phyloP scores from a whole-genome alignment of 768 basidiomycete genomes.

The Leccinum aurantiacum region DNA sequence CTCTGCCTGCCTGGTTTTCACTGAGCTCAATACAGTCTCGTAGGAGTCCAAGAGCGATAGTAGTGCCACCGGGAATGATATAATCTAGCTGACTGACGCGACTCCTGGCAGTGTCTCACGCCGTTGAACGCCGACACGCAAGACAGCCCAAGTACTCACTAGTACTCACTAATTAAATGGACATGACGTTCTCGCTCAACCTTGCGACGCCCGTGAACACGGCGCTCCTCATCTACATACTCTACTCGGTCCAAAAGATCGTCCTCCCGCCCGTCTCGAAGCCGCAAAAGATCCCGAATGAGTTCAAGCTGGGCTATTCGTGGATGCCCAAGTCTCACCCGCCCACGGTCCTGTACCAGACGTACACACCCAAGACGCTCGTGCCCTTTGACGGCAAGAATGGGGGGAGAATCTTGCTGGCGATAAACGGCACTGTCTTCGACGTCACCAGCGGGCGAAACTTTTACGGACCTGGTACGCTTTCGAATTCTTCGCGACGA shows the following conservation, averaged over 20 bases:
- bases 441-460: conserved; percentile 87
- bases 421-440: conserved; percentile 86
- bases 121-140: too few relatives aligned
- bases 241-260: conserved; percentile 74
- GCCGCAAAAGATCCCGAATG: conserved; percentile 52
- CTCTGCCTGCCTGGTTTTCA: too few relatives aligned
- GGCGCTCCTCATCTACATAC: conserved; percentile 72
- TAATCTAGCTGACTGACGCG: too few relatives aligned
- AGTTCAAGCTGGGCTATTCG: conserved; percentile 83
- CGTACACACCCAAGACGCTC: conserved; percentile 78
- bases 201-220: conserved; percentile 77
- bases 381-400: conserved; percentile 63
- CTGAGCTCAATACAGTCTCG: too few relatives aligned
- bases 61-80: too few relatives aligned
- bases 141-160: too few relatives aligned
- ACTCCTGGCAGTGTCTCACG: too few relatives aligned
- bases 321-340: conserved; percentile 89
- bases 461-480: conserved; percentile 93
- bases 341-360: conserved; percentile 71
- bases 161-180: background rate
- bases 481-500: background rate
- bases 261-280: conserved; percentile 64
- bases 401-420: conserved; percentile 75
- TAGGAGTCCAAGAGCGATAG: too few relatives aligned
- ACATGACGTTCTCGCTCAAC: conserved; percentile 44